Evolutionary conservation across 1,284 basidiomycete species (phyloP), one percentile per base, ranked within the genome.

Genomic region (Ganoderma resinaceum): DNA sequence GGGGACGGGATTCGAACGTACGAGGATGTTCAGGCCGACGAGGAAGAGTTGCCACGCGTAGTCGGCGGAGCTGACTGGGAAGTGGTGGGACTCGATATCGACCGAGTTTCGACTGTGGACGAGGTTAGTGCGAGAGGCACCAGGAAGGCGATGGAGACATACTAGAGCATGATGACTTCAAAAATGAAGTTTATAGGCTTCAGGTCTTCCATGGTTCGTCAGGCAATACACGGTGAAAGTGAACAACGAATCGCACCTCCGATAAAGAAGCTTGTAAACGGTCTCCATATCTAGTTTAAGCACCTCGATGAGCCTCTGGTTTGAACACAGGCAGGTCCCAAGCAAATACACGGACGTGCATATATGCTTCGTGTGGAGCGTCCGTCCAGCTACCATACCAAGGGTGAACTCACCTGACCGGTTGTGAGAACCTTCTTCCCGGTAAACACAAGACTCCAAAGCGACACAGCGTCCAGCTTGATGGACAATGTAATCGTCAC

Each of bases 101-200:
- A 88, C 82, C 16, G 88, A 83, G 65, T 87, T 89, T 66, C 88
- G 90, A 76, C 93, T 94, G 70, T 38, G 62, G 38, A 53, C 53
- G 1, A 14, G 55, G 61, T 40, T 60, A 53, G 66, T 9, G 16
- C 29, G 20, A 40, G 38, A n/a, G 23, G 7, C 14, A 23, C 23
- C 1, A 35, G 18, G 12, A 14, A n/a, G 33, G 46, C 14, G 14
- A 31, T 3, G 16, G 20, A 14, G 2, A 70, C 69, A 62, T 18
- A 94, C 93, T 94, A 95, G 58, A 95, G 81, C 91, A 94, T 93
- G 16, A 89, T 76, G 53, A 95, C 76, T 69, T 94, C 90, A 75
- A 95, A 95, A 11, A 95, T 79, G 72, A 89, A 92, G 65, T 81
- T 82, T 43, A 95, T 79, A 4, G 37, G 37, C 26, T 6, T 23